Conservation (phyloP, 148 eudicot species). For the Vaccinium macrocarpon region DNA sequence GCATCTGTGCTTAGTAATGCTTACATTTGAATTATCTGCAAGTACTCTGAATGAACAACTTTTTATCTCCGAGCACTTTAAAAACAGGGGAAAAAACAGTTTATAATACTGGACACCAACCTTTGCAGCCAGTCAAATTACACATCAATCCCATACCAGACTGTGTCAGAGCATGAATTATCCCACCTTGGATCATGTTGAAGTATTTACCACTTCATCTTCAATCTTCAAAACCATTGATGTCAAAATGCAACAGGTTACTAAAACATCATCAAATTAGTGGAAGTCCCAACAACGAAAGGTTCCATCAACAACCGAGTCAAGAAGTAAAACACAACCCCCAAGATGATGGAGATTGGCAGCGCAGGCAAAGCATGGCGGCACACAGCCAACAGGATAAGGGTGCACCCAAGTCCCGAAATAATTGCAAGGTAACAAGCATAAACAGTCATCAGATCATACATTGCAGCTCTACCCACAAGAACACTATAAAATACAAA, state of each 20-base stretch:
- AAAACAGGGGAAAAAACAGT: not conserved
- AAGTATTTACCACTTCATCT: not conserved
- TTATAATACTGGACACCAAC: not conserved
- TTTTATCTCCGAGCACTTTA: not conserved
- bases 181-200: not conserved
- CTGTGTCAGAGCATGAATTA: not conserved
- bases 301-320: constrained; percentile 95
- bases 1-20: not conserved
- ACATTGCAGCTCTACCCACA: constrained; percentile 99
- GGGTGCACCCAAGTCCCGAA: constrained; percentile 90
- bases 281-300: constrained; percentile 80
- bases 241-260: not conserved
- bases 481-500: constrained; percentile 93
- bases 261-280: constrained; percentile 88
- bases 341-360: constrained; percentile 84
- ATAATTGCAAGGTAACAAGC: constrained; percentile 98
- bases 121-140: constrained; percentile 6
- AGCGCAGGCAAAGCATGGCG: constrained; percentile 92
- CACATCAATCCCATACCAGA: not conserved
- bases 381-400: constrained; percentile 72
- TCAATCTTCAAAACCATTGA: not conserved
- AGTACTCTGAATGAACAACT: not conserved
- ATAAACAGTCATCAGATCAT: constrained; percentile 96
- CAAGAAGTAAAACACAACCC: constrained; percentile 84
- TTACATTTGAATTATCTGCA: not conserved